Base-by-base conservation (phyloP, 192 early-diverging fungal species). In the Linnemannia zychae region DNA sequence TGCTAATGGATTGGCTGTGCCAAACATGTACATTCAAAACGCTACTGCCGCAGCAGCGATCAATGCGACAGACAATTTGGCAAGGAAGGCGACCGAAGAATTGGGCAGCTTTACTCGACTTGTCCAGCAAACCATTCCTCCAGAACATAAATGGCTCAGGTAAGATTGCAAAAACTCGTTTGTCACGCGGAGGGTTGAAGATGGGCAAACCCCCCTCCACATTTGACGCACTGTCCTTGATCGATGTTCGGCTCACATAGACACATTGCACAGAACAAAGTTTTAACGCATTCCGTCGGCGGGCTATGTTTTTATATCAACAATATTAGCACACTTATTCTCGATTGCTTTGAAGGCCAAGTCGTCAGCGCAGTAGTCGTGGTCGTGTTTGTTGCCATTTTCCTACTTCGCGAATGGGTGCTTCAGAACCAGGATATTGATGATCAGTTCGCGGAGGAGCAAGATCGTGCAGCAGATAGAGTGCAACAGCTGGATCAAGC, bases 341-440 rank as follows among this genome's bases (percentile, higher is more conserved):
- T 90, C 18, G 94, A 96, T 79, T 91, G 96, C 50, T 89, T 98
- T 72, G 97, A 99, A 76, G 98, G 98, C 1, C 94, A 96, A 69
- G 89, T 97, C 20, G 92, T 99, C 52, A 93, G 93, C 0, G 85
- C 94, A 36, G 78, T 94, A 36, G 92, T 95, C 7, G 88, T 99
- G 22, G 82, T 98, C 40, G 87, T 95, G 11, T 97, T 95, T 73
- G 89, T 98, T n/a, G 90, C 91, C 3, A 89, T 95, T 31, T 94
- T 97, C 75, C 91, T 96, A 48, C 88, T 99, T 75, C 94, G 95
- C 33, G 98, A 99, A 84, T 98, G 97, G 93, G 93, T 98, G 38
- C 87, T 94, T 18, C 90, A 94, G 66, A 94, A 95, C 71, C 91
- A 89, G 53, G 87, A 85, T 74, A 37, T 77, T 13, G 79, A 88